phyloP scores from a whole-genome alignment of 768 basidiomycete genomes.

The Boletales sp. region DNA sequence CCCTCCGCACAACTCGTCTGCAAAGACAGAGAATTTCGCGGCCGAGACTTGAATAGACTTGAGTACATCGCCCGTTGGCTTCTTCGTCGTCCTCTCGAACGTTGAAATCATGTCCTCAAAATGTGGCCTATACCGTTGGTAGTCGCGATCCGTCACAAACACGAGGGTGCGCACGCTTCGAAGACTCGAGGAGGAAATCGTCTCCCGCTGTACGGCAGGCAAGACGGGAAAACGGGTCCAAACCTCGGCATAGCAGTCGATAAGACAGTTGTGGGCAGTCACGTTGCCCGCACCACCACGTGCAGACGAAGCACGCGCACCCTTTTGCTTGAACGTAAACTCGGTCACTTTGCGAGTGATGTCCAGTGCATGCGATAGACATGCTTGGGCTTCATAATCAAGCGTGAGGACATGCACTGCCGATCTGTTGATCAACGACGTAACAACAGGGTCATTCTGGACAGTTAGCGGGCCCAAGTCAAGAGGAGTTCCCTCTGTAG shows the following conservation, averaged over 20 bases:
- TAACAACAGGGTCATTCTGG: slow-evolving; percentile 29
- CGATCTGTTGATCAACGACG: slow-evolving; percentile 43
- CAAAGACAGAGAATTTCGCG: slow-evolving; percentile 28
- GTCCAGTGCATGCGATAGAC: slow-evolving; percentile 43
- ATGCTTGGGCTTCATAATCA: slow-evolving; percentile 28
- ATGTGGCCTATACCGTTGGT: slow-evolving; percentile 36
- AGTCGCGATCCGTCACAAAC: slow-evolving; percentile 41
- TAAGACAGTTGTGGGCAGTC: slow-evolving; percentile 45
- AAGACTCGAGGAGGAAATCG: slow-evolving; percentile 33
- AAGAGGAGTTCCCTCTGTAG: slow-evolving; percentile 41
- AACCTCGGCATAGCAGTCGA: slow-evolving; percentile 53
- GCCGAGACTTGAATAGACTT: slow-evolving; percentile 36
- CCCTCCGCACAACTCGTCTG: slow-evolving; percentile 5
- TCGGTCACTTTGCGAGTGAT: slow-evolving; percentile 56
- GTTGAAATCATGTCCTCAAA: slow-evolving; percentile 41
- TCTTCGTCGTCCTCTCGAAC: slow-evolving; percentile 49
- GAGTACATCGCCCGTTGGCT: slow-evolving; percentile 47
- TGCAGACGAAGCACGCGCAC: slow-evolving; percentile 13
- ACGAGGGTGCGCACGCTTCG: slow-evolving; percentile 35
- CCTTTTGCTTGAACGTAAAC: slow-evolving; percentile 50
- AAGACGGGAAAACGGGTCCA: slow-evolving; percentile 62
- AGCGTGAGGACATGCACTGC: slow-evolving; percentile 43
- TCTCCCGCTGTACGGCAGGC: slow-evolving; percentile 47
- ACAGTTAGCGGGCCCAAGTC: slow-evolving; percentile 26
- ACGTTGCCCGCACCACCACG: slow-evolving; percentile 3